Base-by-base conservation (phyloP, 345 rosid species). In the Citrus reticulata region DNA sequence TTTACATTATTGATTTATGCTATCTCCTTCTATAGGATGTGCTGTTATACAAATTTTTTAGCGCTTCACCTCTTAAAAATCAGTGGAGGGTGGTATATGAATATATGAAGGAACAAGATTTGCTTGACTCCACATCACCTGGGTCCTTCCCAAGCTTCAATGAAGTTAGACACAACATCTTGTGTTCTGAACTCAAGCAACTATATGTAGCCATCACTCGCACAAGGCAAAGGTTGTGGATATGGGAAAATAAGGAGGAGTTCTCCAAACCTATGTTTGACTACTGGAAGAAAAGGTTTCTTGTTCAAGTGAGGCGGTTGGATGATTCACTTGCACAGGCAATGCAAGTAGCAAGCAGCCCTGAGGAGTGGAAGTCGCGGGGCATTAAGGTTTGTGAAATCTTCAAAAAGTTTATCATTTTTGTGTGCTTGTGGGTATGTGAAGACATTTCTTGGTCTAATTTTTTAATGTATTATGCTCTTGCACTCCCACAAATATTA, bases 131-230 rank as follows among this genome's bases (percentile, higher is more conserved):
- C 10, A 42, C 13, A 29, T 58, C 59, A 9, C 19, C 70, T 19
- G 54, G 65, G 37, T 78, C 84, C 16, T 79, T 75, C 72, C 84
- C 89, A 34, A 65, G 25, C 42, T 91, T 89, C 70, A 59, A 74
- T 37, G 78, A 58, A 20, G 80, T 75, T 22, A 86, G 78, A 72
- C 92, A 87, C 77, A 80, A 81, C 66, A 25, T 84, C 66, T 40
- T 89, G 62, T 89, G 88, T 68, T 84, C 90, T n/a, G 92, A 91
- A 79, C 67, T 88, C 64, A 88, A 88, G 83, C 89, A 84, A 39
- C 70, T 88, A 32, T 86, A 88, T 79, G 90, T 86, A 29, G 90
- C 91, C 5, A 86, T 89, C 55, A 89, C 94, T 34, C 87, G 89
- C 2, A 89, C 92, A 8, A 81, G 86, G 76, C 92, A 87, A 67